These are phyloP conservation scores for Saccharomycopsis sp. DNA, from an alignment of 805 yeast genomes.

Conservation along the genomic window DNA sequence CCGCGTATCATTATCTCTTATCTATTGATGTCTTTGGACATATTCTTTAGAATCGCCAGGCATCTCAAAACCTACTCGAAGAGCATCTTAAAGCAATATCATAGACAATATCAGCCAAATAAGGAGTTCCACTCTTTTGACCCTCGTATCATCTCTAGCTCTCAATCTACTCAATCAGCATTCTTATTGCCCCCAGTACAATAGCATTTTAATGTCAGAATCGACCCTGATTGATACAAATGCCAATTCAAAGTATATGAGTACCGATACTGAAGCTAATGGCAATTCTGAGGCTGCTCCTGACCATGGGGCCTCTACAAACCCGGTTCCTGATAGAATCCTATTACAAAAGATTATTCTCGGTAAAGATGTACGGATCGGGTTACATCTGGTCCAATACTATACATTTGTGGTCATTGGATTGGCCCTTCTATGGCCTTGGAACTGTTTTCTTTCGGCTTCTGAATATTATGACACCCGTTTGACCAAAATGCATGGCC, in stretches of 20 bases:
- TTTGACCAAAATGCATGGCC: conserved; percentile 40
- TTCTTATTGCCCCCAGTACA: too few species aligned
- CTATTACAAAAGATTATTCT: background rate
- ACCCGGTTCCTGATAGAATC: conserved; percentile 15
- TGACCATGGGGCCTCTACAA: conserved; percentile 7
- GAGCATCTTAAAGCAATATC: too few species aligned
- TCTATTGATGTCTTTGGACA: background rate
- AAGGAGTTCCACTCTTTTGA: too few species aligned
- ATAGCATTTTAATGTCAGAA: background rate
- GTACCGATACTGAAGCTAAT: conserved; percentile 2
- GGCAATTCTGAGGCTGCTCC: background rate
- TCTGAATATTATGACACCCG: conserved; percentile 69
- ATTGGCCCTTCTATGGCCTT: conserved; percentile 85
- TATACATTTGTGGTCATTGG: conserved; percentile 64
- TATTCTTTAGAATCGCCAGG: too few species aligned
- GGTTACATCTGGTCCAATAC: conserved; percentile 31
- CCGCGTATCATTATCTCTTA: background rate
- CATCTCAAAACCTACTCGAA: background rate
- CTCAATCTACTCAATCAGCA: too few species aligned
- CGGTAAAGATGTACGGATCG: background rate
- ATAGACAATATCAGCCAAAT: too few species aligned
- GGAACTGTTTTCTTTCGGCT: conserved; percentile 89
- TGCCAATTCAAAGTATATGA: conserved; percentile 1
- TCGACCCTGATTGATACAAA: background rate
- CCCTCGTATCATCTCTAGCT: too few species aligned